Conservation (phyloP, 83 land plant genomes). For the Diphasiastrum complanatum region DNA sequence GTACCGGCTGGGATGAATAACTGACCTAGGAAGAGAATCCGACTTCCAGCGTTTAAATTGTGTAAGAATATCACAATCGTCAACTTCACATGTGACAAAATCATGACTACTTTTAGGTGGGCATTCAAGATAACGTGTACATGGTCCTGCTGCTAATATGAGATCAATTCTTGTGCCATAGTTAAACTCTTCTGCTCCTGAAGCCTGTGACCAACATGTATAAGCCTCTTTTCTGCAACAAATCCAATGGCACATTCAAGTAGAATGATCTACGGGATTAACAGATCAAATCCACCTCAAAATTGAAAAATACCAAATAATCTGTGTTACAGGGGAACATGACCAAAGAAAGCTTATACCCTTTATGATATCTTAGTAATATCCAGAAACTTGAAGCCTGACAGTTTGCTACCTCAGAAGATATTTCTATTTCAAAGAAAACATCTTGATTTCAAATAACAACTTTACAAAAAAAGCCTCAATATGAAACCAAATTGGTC, state of each 20-base stretch:
- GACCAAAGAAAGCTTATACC: too few relatives aligned
- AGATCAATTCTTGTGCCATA: conserved; percentile 86
- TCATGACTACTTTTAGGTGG: conserved; percentile 24
- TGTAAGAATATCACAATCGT: conserved; percentile 70
- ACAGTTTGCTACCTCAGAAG: too few relatives aligned
- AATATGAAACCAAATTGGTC: too few relatives aligned
- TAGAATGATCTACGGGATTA: too few relatives aligned
- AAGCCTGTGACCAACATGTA: conserved; percentile 67
- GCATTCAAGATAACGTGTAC: conserved; percentile 39
- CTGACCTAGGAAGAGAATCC: conserved; percentile 49
- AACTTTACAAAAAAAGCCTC: too few relatives aligned
- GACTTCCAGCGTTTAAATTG: conserved; percentile 62
- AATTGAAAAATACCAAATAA: not conserved
- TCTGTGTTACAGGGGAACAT: not conserved
- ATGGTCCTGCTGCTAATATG: conserved; percentile 60
- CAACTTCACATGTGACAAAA: conserved; percentile 56
- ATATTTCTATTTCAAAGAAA: too few relatives aligned
- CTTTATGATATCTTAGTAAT: too few relatives aligned
- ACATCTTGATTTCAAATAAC: too few relatives aligned
- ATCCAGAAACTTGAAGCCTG: too few relatives aligned
- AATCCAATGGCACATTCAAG: too few relatives aligned
- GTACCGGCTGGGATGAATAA: too few relatives aligned
- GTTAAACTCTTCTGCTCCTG: conserved; percentile 90
- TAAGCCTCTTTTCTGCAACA: conserved; percentile 72
- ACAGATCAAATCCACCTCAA: too few relatives aligned